Conservation (phyloP, 2,329 filamentous ascomycete species). For the Colletotrichum destructivum region DNA sequence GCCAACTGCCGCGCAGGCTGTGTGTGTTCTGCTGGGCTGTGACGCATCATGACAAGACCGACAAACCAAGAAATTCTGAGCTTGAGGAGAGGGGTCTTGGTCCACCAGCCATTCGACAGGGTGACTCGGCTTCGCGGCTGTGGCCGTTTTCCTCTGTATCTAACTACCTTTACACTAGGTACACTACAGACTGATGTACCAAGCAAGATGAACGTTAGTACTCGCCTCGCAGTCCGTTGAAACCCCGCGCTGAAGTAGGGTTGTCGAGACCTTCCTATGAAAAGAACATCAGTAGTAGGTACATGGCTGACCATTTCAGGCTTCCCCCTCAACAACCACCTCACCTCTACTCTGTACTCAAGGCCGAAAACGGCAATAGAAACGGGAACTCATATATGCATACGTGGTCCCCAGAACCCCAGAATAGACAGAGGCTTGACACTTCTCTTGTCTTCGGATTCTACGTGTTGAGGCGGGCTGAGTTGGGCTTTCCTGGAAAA, state of each 20-base stretch:
- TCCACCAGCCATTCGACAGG: background rate
- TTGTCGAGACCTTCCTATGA: no score
- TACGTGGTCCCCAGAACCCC: background rate
- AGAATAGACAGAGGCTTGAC: slow-evolving; percentile 11
- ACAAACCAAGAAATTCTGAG: background rate
- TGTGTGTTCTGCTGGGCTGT: slow-evolving; percentile 9
- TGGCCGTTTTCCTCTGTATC: background rate
- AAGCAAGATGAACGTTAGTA: background rate
- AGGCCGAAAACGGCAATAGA: background rate
- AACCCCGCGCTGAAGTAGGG: background rate
- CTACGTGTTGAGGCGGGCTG: slow-evolving; percentile 31
- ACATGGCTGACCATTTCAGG: no score
- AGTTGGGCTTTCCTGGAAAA: slow-evolving; percentile 19
- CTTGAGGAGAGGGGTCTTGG: background rate
- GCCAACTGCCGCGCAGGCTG: slow-evolving; percentile 4
- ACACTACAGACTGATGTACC: no score
- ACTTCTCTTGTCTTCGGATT: background rate
- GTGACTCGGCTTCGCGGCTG: slow-evolving; percentile 1
- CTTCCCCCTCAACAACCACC: background rate
- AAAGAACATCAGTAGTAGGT: no score
- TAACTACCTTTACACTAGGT: no score
- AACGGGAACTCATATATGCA: background rate
- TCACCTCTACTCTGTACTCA: no score
- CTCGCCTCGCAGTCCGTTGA: background rate
- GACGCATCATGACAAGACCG: slow-evolving; percentile 12